These are phyloP conservation scores for Arctium lappa DNA, from an alignment of 129 eudicot species.

Conservation along the genomic window DNA sequence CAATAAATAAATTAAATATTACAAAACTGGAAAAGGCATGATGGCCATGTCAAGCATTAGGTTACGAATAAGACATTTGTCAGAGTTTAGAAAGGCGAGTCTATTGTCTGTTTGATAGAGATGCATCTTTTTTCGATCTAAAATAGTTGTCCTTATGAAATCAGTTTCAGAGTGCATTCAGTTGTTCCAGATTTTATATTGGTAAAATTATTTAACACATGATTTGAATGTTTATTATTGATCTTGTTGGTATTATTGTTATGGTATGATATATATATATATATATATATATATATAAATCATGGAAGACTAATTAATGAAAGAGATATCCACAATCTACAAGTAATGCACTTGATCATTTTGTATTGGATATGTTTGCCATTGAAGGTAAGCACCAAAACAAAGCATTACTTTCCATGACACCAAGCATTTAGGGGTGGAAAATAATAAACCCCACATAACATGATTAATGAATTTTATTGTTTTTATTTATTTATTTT, in stretches of 20 bases:
- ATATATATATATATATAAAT: not conserved
- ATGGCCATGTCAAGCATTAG: not conserved
- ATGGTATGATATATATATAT: not conserved
- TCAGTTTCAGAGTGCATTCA: not conserved
- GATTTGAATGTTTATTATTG: not conserved
- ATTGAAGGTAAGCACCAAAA: slow-evolving; percentile 29
- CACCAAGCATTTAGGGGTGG: slow-evolving; percentile 18
- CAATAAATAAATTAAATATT: too few relatives aligned
- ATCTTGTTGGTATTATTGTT: not conserved
- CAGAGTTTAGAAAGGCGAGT: not conserved
- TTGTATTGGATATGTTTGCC: slow-evolving; percentile 25
- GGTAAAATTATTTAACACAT: not conserved
- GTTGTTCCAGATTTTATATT: not conserved
- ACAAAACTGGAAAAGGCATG: not conserved
- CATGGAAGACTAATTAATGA: not conserved
- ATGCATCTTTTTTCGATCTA: too few relatives aligned
- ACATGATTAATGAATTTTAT: not conserved
- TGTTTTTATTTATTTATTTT: not conserved
- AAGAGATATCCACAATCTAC: slow-evolving; percentile 33
- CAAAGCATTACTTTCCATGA: slow-evolving; percentile 42
- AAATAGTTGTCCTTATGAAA: not conserved
- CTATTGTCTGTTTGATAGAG: not conserved
- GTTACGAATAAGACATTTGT: not conserved
- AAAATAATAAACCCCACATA: not conserved
- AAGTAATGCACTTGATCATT: slow-evolving; percentile 22